Conservation (phyloP, 331 rosid species). For the Pyracantha coccinea region DNA sequence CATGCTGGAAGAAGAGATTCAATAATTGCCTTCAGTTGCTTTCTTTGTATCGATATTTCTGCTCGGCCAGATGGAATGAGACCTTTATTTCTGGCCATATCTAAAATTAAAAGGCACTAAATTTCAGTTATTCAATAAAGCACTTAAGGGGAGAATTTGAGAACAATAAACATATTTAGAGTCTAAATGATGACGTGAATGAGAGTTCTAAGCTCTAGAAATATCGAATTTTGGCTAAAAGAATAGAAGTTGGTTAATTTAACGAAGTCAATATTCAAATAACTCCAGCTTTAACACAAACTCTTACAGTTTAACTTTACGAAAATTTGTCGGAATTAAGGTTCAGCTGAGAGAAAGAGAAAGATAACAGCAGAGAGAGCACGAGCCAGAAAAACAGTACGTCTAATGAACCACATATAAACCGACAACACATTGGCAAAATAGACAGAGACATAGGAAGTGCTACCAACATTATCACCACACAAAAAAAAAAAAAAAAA, state of each 20-base stretch:
- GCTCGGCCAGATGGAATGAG: conserved; percentile 80
- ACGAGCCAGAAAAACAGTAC: not conserved
- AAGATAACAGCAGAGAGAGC: not conserved
- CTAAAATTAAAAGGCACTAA: conserved; percentile 28
- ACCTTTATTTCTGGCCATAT: conserved; percentile 96
- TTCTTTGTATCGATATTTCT: conserved; percentile 74
- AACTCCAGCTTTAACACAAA: not conserved
- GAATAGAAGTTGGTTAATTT: not conserved
- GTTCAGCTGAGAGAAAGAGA: not conserved
- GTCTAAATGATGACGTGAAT: not conserved
- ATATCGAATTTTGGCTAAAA: not conserved
- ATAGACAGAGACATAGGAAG: not conserved
- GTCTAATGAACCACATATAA: conserved; percentile 5
- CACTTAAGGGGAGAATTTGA: not conserved
- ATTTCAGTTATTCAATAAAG: conserved; percentile 5
- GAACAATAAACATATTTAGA: not conserved
- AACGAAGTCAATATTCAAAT: not conserved
- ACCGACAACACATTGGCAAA: not conserved
- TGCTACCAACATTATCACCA: not conserved
- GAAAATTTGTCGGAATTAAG: not conserved
- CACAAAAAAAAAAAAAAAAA: not conserved
- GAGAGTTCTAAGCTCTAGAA: not conserved
- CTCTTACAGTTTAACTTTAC: not conserved
- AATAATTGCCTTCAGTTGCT: conserved; percentile 72
- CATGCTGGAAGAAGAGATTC: conserved; percentile 98